Evolutionary conservation across 2,329 filamentous ascomycete species (phyloP).

Genomic region (Aspergillus tubingensis): DNA sequence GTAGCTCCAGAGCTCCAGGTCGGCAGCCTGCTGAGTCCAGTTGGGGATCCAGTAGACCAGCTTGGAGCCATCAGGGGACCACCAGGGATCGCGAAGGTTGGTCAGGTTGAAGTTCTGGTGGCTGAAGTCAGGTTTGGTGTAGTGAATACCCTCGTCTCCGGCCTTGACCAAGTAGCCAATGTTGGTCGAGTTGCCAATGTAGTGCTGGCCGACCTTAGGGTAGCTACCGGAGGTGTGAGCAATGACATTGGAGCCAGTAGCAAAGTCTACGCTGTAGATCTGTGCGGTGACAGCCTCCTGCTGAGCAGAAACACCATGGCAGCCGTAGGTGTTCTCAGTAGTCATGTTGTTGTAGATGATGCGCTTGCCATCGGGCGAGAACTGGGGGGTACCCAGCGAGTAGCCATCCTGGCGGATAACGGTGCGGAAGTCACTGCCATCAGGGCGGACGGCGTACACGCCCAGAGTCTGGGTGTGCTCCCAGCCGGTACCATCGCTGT

Average conservation of each 20-base stretch:
- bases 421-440: constrained; percentile 42
- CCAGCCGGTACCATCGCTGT: constrained; percentile 43
- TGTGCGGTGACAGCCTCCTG: neutral
- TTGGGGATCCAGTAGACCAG: constrained; percentile 27
- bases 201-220: constrained; percentile 11
- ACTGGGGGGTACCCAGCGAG: constrained; percentile 43
- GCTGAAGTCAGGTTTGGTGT: constrained; percentile 1
- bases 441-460: constrained; percentile 42
- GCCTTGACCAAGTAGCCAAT: constrained; percentile 7
- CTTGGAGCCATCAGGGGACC: constrained; percentile 38
- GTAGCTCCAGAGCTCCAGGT: constrained; percentile 41
- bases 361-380: constrained; percentile 39
- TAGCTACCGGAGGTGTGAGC: constrained; percentile 5
- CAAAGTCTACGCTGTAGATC: constrained; percentile 38
- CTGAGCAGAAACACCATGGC: constrained; percentile 34
- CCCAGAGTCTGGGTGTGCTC: constrained; percentile 46
- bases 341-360: constrained; percentile 46
- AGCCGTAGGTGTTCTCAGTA: constrained; percentile 40
- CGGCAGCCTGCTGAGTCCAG: constrained; percentile 31
- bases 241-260: constrained; percentile 35
- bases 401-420: constrained; percentile 37
- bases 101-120: constrained; percentile 5
- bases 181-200: constrained; percentile 5
- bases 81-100: constrained; percentile 23
- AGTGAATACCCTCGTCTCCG: constrained; percentile 4